Base-by-base conservation (phyloP, 2,329 filamentous ascomycete species). In the Bisporella sp. region DNA sequence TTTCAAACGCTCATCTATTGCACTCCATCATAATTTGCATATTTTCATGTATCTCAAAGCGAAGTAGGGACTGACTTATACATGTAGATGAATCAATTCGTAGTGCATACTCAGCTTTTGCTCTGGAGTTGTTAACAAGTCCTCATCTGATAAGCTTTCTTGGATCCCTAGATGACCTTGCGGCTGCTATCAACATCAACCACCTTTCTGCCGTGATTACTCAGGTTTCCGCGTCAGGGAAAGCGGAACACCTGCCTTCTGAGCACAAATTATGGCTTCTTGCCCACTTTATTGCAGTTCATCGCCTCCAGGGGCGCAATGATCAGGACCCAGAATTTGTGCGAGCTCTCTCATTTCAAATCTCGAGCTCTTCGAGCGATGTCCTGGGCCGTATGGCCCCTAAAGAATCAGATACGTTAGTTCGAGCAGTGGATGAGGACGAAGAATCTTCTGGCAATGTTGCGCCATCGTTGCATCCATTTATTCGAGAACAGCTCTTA, bases 401-500 rank as follows among this genome's bases (percentile, higher is more conserved):
- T 60, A 71, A 73, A 32, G 74, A 79, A 56, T 69, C 72, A 47
- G 73, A 75, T 31, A 43, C 51, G 33, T 45, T 56, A 31, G 50
- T 57, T 47, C 57, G 66, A 45, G 54, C 50, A 35, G 51, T 52
- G 29, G 56, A 61, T n/a, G 47, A 45, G 31, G 53, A 54, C 11
- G 57, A 59, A 12, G 62, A 62, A 9, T 45, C 55, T n/a, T 62
- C 62, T 31, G 49, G 49, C 30, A 31, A 28, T 13, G 11, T 37
- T 13, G 42, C 44, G 7, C 51, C 57, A 41, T 62, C 64, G 6
- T 59, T 82, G 12, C 68, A 76, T 55, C 59, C 72, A 0, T 86
- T 89, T 61, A 68, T 95, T 9, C 76, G 77, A 44, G 72, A 76
- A 0, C 81, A 89, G 58, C 71, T 96, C 2, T 68, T 78, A 12